phyloP scores from a whole-genome alignment of 305 asterid species.

The Salvia sclarea region DNA sequence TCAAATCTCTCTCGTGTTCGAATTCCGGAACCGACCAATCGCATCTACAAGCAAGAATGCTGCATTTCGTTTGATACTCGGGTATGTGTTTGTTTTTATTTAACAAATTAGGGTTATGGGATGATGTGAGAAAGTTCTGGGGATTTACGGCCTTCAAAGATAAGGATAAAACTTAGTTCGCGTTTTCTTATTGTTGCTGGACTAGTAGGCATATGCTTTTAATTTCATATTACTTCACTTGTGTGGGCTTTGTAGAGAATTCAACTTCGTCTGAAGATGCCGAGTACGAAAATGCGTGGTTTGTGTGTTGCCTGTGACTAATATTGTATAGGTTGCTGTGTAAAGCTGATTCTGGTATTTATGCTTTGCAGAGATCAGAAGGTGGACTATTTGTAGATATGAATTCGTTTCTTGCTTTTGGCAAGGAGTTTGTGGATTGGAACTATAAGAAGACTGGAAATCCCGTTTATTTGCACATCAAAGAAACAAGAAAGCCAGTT shows the following conservation, averaged over 20 bases:
- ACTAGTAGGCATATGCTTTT: neutral
- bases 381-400: constrained; percentile 92
- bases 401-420: constrained; percentile 89
- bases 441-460: constrained; percentile 88
- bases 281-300: constrained; percentile 1
- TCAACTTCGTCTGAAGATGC: constrained; percentile 1
- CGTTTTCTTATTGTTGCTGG: constrained; percentile 5
- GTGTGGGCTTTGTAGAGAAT: constrained; percentile 11
- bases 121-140: constrained; percentile 10
- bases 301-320: constrained; percentile 4
- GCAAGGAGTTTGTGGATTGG: constrained; percentile 89
- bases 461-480: constrained; percentile 87
- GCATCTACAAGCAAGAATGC: constrained; percentile 93
- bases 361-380: constrained; percentile 67
- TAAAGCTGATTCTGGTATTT: neutral
- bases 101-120: constrained; percentile 32
- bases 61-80: constrained; percentile 94
- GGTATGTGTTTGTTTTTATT: constrained; percentile 42
- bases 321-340: neutral
- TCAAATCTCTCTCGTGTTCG: constrained; percentile 85
- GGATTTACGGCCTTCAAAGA: neutral
- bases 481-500: constrained; percentile 63
- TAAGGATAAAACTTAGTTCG: neutral
- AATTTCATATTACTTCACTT: neutral
- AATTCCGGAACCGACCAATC: constrained; percentile 93